Evolutionary conservation across 352 stramenopile species (phyloP), one percentile per base, ranked within the genome.

Genomic region (Phytophthora quininea): DNA sequence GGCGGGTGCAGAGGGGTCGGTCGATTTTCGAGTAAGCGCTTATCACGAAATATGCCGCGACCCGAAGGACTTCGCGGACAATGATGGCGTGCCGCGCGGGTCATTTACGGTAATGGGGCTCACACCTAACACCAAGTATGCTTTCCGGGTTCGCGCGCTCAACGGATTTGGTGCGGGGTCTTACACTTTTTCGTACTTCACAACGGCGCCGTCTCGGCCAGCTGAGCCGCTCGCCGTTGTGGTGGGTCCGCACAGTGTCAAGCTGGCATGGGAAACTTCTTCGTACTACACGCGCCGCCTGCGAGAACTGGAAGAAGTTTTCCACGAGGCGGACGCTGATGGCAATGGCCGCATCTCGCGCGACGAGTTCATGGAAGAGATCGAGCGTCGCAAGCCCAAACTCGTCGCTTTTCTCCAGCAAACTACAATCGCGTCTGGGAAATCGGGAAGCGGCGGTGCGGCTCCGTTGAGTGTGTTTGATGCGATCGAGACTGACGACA

Each of bases 151-250:
- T 5, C 88, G 93, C 11, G 92, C 89, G 5, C 85, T 97, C 40
- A 98, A 97, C 50, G 90, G 90, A 15, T 97, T 97, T 68, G 93
- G 92, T 8, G 87, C 93, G 1, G 89, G 90, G 0, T 68, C 74
- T 15, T 98, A 96, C 69, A 86, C 87, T n/a, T 91, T 95, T 49
- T 77, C 71, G 37, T 91, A 90, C 57, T 96, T 97, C 63, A 74
- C 93, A 29, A 98, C 93, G 14, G 85, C 80, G 1, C 90, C 92
- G 30, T 70, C 76, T 11, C 78, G 74, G 15, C 92, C 93, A 27
- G 76, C 82, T 2, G 69, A 79, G 6, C 93, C 93, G 1, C 70
- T 96, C 27, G 79, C 82, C 14, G 77, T 90, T 53, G 68, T 74
- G 32, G 66, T 96, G 10, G 80, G 81, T 7, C 72, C 84, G 1